These are phyloP conservation scores for Suillus alpinus DNA, from an alignment of 768 basidiomycete genomes.

Conservation along the genomic window DNA sequence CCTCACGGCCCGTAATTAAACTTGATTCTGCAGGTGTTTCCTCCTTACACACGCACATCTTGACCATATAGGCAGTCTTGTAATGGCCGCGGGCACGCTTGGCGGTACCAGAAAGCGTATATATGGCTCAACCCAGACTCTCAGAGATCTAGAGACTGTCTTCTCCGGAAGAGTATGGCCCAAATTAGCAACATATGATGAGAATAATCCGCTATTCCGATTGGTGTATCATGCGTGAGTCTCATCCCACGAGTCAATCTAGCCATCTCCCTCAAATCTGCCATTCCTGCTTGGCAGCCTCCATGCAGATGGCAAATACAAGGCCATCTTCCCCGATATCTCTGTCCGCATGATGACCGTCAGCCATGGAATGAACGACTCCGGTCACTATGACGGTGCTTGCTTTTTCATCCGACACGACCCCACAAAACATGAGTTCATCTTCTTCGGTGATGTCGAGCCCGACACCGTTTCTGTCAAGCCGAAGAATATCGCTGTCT, in stretches of 20 bases:
- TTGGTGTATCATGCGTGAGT: constrained; percentile 67
- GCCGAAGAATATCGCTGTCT: constrained; percentile 67
- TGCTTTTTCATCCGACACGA: constrained; percentile 86
- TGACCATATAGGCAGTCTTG: constrained; percentile 83
- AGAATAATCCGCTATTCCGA: constrained; percentile 55
- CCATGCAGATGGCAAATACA: constrained; percentile 50
- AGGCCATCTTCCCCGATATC: constrained; percentile 48
- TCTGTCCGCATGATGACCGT: constrained; percentile 68
- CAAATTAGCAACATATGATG: constrained; percentile 72
- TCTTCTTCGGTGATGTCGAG: constrained; percentile 96
- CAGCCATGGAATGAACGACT: constrained; percentile 62
- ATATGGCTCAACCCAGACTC: constrained; percentile 55
- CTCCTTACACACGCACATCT: constrained; percentile 88
- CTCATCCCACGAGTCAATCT: constrained; percentile 6
- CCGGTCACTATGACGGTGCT: constrained; percentile 65
- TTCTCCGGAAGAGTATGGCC: constrained; percentile 87
- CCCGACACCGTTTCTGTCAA: constrained; percentile 68
- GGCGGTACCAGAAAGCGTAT: constrained; percentile 61
- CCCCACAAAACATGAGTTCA: constrained; percentile 60
- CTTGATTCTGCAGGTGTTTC: constrained; percentile 51
- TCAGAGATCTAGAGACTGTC: constrained; percentile 66
- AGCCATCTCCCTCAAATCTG: constrained; percentile 8
- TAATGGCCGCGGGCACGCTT: constrained; percentile 80
- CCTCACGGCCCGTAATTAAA: not conserved
- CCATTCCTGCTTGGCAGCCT: constrained; percentile 33